These are phyloP conservation scores for Petunia axillaris DNA, from an alignment of 257 asterid species.

Conservation along the genomic window DNA sequence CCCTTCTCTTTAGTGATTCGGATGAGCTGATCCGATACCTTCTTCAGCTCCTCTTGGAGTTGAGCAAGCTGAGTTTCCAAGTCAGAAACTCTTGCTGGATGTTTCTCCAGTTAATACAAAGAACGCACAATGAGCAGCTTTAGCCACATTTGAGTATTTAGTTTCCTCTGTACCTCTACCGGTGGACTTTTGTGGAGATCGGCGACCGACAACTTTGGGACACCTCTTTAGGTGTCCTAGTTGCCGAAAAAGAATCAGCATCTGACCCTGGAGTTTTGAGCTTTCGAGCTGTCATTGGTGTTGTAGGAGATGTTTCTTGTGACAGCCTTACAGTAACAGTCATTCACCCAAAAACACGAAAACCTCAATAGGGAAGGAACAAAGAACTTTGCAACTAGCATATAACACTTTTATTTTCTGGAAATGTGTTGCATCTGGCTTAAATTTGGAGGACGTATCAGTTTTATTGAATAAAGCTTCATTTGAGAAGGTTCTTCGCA, in stretches of 20 bases:
- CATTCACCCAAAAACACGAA: conserved; percentile 36
- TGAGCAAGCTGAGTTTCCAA: conserved; percentile 70
- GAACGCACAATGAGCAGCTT: conserved; percentile 55
- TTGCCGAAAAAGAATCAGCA: conserved; percentile 43
- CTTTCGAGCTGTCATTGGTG: conserved; percentile 56
- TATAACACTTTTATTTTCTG: not conserved
- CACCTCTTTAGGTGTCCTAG: conserved; percentile 66
- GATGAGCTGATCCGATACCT: conserved; percentile 69
- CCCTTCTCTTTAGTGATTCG: conserved; percentile 63
- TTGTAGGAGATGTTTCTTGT: conserved; percentile 51
- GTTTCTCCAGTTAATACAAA: conserved; percentile 62
- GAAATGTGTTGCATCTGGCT: not conserved
- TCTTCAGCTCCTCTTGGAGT: conserved; percentile 77
- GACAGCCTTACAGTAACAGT: conserved; percentile 60
- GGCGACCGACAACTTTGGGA: conserved; percentile 63
- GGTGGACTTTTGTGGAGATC: conserved; percentile 69
- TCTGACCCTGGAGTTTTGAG: conserved; percentile 49
- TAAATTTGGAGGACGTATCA: not conserved
- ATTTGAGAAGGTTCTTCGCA: too few species aligned
- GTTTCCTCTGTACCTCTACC: conserved; percentile 52
- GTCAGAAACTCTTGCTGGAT: conserved; percentile 46
- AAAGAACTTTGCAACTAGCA: not conserved
- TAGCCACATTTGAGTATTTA: conserved; percentile 54
- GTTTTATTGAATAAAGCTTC: too few species aligned
- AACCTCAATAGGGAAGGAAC: not conserved